These are phyloP conservation scores for Phyllostachys edulis DNA, from an alignment of 176 grass and related monocot genomes.

Conservation along the genomic window DNA sequence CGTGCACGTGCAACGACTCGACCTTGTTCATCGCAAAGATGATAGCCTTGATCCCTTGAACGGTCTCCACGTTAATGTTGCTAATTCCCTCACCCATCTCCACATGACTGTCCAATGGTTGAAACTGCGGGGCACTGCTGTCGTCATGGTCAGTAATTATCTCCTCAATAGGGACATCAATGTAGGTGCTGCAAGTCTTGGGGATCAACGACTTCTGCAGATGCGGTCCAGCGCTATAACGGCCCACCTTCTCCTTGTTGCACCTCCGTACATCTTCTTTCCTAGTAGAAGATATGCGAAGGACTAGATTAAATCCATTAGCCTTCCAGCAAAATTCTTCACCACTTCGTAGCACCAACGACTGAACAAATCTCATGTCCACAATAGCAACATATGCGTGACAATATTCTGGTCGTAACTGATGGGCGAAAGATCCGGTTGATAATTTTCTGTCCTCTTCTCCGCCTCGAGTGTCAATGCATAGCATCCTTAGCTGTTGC, in stretches of 20 bases:
- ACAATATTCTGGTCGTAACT: background rate
- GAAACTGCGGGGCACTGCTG: background rate
- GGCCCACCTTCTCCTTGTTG: background rate
- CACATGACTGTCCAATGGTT: background rate
- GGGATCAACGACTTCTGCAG: background rate
- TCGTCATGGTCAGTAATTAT: background rate
- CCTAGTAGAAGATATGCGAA: background rate
- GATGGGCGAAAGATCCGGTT: background rate
- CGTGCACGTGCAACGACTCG: background rate
- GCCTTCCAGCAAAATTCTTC: background rate
- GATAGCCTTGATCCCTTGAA: background rate
- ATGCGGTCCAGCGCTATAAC: accelerated
- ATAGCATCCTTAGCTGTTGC: background rate
- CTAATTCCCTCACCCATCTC: background rate
- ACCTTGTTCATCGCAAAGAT: background rate
- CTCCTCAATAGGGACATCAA: background rate
- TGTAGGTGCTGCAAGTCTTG: background rate
- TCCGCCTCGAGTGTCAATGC: background rate
- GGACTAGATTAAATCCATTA: background rate
- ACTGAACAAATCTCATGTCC: background rate
- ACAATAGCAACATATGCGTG: background rate
- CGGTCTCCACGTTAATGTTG: background rate
- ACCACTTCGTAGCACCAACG: background rate
- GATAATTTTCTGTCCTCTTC: background rate
- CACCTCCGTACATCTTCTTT: background rate